A percentile compares a stretch with the other conserved stretches of the same genome.
Evolutionary conservation across 1,284 basidiomycete genomes (phyloP).

Genomic region (Cystobasidium sp.): DNA sequence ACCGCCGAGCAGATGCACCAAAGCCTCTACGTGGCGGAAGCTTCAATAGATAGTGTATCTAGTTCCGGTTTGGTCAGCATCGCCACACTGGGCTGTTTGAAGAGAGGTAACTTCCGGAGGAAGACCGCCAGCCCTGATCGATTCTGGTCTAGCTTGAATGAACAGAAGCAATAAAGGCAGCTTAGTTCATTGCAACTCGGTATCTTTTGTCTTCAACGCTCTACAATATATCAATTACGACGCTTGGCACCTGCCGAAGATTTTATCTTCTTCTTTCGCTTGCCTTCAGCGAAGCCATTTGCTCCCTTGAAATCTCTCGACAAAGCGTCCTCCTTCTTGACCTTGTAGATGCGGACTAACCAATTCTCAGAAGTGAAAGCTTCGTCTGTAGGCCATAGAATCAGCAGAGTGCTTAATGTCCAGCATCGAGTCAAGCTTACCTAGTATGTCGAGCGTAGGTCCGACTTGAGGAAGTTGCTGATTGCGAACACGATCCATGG

Average conservation of each 20-base stretch:
- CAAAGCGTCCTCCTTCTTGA: constrained; percentile 90
- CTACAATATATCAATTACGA: too few species aligned
- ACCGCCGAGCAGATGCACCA: too few species aligned
- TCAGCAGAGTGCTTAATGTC: not conserved
- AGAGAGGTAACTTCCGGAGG: too few species aligned
- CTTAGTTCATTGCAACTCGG: too few species aligned
- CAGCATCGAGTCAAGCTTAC: constrained; percentile 60
- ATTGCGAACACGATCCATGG: constrained; percentile 79
- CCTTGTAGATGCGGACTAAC: constrained; percentile 96
- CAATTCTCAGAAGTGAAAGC: constrained; percentile 97
- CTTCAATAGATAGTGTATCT: too few species aligned
- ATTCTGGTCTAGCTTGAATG: too few species aligned
- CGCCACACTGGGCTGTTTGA: too few species aligned
- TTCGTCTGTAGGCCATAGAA: constrained; percentile 66
- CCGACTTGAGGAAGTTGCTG: constrained; percentile 75
- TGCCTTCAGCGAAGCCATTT: constrained; percentile 81
- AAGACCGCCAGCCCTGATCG: too few species aligned
- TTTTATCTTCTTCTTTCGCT: constrained; percentile 69
- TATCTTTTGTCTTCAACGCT: too few species aligned
- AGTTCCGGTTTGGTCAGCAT: too few species aligned
- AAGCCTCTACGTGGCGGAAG: too few species aligned
- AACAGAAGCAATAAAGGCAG: too few species aligned
- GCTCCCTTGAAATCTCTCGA: constrained; percentile 85
- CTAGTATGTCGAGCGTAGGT: constrained; percentile 84
- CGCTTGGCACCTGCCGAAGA: not conserved